A percentile compares a stretch with the other conserved stretches of the same genome.
phyloP scores from a whole-genome alignment of 768 basidiomycete species.

The Lanmaoa rubissima region DNA sequence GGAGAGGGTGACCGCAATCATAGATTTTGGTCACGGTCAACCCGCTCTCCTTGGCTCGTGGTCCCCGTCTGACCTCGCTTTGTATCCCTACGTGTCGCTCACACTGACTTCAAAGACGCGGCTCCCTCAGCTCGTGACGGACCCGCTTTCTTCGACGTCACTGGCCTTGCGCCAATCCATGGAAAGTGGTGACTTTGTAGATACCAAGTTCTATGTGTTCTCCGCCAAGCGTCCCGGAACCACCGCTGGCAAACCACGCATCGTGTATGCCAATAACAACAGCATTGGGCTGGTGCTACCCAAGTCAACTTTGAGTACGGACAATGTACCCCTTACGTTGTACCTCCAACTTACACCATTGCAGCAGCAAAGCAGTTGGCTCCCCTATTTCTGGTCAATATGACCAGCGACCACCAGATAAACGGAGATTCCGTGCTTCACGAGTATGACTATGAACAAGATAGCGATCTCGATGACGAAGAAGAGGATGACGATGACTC shows the following conservation, averaged over 20 bases:
- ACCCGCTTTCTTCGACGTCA: conserved; percentile 17
- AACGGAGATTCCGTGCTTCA: conserved; percentile 21
- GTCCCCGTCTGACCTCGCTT: conserved; percentile 6
- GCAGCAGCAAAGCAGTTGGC: conserved; percentile 10
- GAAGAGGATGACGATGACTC: not conserved
- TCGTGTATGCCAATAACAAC: conserved; percentile 24
- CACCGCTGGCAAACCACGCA: conserved; percentile 21
- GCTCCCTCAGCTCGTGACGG: conserved; percentile 1
- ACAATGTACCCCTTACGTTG: not conserved
- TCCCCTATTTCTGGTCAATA: conserved; percentile 18
- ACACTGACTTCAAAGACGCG: conserved; percentile 20
- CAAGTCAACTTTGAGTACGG: conserved; percentile 14
- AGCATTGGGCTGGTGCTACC: conserved; percentile 19
- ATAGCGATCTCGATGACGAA: conserved; percentile 32
- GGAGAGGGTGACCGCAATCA: conserved; percentile 19
- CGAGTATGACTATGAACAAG: conserved; percentile 28
- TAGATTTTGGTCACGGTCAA: conserved; percentile 26
- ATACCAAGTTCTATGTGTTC: conserved; percentile 31
- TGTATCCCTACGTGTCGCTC: conserved; percentile 22
- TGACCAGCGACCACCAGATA: conserved; percentile 24
- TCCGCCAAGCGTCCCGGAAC: conserved; percentile 14
- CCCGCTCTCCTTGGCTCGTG: conserved; percentile 27
- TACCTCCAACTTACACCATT: not conserved
- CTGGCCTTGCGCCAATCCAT: conserved; percentile 25
- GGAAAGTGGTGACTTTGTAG: conserved; percentile 25